Conservation (phyloP, 2,329 filamentous ascomycete species). For the Metarhizium sp. region DNA sequence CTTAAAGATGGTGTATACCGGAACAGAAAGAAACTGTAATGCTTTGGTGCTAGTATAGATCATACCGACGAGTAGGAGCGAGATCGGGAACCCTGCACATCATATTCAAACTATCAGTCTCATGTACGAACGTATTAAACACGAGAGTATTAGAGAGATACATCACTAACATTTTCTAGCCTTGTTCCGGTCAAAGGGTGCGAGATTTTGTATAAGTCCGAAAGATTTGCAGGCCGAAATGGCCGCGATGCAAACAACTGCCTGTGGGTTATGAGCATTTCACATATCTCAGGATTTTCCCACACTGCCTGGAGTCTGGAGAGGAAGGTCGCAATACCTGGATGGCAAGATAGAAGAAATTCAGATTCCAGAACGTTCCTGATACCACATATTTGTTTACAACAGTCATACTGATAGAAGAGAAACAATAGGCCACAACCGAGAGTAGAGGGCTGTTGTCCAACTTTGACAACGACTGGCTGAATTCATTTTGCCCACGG, state of each 20-base stretch:
- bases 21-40: slow-evolving; percentile 91
- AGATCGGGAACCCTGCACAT: slow-evolving; percentile 81
- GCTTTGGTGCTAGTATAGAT: slow-evolving; percentile 97
- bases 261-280: slow-evolving; percentile 40
- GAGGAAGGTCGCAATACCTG: slow-evolving; percentile 55
- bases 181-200: slow-evolving; percentile 77
- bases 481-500: not conserved
- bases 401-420: slow-evolving; percentile 99
- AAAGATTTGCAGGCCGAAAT: slow-evolving; percentile 75
- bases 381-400: slow-evolving; percentile 98
- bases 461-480: slow-evolving; percentile 33
- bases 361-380: slow-evolving; percentile 84
- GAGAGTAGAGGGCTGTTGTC: slow-evolving; percentile 72
- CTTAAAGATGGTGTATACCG: slow-evolving; percentile 99
- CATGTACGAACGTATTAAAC: too few relatives aligned
- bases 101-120: not conserved
- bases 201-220: slow-evolving; percentile 72
- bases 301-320: not conserved
- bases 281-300: not conserved
- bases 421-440: slow-evolving; percentile 82
- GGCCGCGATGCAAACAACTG: slow-evolving; percentile 76
- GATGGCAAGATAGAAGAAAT: slow-evolving; percentile 86
- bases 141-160: too few relatives aligned
- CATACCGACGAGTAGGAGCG: slow-evolving; percentile 93
- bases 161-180: slow-evolving; percentile 72